phyloP scores from a whole-genome alignment of 495 filamentous ascomycete species.

The Lindgomyces ingoldianus region DNA sequence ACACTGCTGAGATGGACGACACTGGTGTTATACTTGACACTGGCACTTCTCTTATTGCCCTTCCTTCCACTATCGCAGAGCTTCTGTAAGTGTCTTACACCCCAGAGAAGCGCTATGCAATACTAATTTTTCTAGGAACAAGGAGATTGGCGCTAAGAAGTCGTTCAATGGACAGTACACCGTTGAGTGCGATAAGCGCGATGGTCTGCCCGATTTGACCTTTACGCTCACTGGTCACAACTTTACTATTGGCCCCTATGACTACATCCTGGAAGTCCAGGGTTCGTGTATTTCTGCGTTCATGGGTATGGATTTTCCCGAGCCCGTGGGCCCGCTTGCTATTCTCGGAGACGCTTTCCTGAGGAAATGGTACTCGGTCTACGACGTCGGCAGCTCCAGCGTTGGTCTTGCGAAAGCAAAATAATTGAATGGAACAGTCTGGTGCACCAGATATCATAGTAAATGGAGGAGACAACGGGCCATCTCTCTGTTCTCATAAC shows the following conservation, averaged over 20 bases:
- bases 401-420: conserved; percentile 89
- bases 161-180: conserved; percentile 92
- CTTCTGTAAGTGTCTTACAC: conserved; percentile 62
- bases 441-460: background rate
- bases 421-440: conserved; percentile 29
- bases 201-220: conserved; percentile 79
- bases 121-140: conserved; percentile 60
- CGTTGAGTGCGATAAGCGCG: conserved; percentile 83
- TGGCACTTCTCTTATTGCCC: conserved; percentile 95
- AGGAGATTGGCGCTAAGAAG: conserved; percentile 98
- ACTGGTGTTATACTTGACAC: conserved; percentile 98
- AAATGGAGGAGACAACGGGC: background rate
- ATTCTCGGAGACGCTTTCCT: conserved; percentile 98
- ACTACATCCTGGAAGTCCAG: conserved; percentile 95
- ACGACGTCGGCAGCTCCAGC: conserved; percentile 80
- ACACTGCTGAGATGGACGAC: conserved; percentile 81
- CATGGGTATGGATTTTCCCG: conserved; percentile 97
- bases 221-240: conserved; percentile 86
- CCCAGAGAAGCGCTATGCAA: background rate
- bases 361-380: conserved; percentile 94
- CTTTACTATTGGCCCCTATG: conserved; percentile 83
- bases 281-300: conserved; percentile 96
- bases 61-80: conserved; percentile 89
- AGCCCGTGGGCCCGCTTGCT: conserved; percentile 85
- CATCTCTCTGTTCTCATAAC: background rate